phyloP scores from a whole-genome alignment of 2,329 filamentous ascomycete genomes.

The Metarhizium robertsii region DNA sequence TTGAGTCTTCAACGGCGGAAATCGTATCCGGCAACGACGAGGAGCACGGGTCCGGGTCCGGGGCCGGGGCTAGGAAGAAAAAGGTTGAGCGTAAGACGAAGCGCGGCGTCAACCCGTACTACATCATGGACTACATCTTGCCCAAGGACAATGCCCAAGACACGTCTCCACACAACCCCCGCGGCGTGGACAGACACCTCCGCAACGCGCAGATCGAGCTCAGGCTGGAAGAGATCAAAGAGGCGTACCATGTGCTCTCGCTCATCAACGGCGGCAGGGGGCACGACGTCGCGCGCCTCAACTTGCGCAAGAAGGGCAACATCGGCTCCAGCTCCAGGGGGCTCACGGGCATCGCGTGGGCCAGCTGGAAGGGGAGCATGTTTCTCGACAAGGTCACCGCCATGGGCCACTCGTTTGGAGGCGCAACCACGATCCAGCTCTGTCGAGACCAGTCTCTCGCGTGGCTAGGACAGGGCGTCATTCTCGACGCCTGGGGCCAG shows the following conservation, averaged over 20 bases:
- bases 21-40: conserved; percentile 12
- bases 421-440: conserved; percentile 53
- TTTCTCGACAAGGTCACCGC: conserved; percentile 48
- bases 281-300: conserved; percentile 36
- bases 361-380: conserved; percentile 45
- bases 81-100: conserved; percentile 19
- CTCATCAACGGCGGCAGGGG: conserved; percentile 46
- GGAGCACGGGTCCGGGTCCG: conserved; percentile 11
- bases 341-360: conserved; percentile 45
- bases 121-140: conserved; percentile 53
- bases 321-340: conserved; percentile 50
- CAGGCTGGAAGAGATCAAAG: conserved; percentile 54
- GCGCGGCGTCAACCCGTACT: conserved; percentile 24
- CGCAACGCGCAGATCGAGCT: conserved; percentile 53
- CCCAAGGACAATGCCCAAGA: conserved; percentile 44
- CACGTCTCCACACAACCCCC: conserved; percentile 43
- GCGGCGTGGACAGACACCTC: conserved; percentile 50
- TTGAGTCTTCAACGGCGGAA: conserved; percentile 18
- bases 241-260: conserved; percentile 48
- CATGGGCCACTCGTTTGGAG: conserved; percentile 59
- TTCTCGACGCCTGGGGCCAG: conserved; percentile 56
- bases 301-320: conserved; percentile 48
- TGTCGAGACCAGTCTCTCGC: conserved; percentile 42
- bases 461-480: conserved; percentile 53
- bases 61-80: conserved; percentile 19